A percentile compares a stretch with the other conserved stretches of the same genome.
Evolutionary conservation across 2,329 filamentous ascomycete species (phyloP).

Genomic region (Ambrosiella cleistominuta): DNA sequence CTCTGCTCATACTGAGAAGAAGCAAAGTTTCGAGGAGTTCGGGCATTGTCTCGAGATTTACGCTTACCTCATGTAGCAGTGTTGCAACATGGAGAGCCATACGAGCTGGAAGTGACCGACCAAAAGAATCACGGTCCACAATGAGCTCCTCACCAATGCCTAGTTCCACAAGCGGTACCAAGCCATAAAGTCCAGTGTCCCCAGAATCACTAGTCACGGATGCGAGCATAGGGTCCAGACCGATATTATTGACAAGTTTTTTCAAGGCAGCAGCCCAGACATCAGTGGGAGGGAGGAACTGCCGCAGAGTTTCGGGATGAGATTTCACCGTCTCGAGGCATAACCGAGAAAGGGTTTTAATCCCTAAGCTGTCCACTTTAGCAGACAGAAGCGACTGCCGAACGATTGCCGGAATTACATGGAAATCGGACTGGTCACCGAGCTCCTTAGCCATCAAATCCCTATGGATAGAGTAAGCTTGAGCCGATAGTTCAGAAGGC

Average conservation of each 20-base stretch:
- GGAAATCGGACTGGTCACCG: too few species aligned
- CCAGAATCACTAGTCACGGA: conserved; percentile 40
- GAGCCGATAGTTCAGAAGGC: too few species aligned
- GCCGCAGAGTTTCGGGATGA: conserved; percentile 20
- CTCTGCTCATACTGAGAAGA: neutral
- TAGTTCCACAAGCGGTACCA: conserved; percentile 46
- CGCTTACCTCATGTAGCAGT: neutral
- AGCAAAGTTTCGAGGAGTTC: neutral
- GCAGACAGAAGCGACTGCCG: too few species aligned
- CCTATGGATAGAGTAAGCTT: too few species aligned
- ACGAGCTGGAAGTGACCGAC: conserved; percentile 54
- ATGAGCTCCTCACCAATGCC: conserved; percentile 53
- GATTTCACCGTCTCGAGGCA: conserved; percentile 24
- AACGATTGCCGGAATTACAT: too few species aligned
- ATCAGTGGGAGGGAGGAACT: conserved; percentile 44
- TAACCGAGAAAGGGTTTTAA: conserved; percentile 20
- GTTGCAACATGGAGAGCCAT: conserved; percentile 44
- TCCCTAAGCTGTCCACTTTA: neutral
- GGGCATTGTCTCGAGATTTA: neutral
- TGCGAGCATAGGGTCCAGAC: conserved; percentile 46
- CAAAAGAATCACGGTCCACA: conserved; percentile 44
- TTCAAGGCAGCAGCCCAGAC: conserved; percentile 49
- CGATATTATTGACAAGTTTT: conserved; percentile 28
- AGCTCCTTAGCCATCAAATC: too few species aligned
- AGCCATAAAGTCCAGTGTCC: conserved; percentile 39